phyloP scores from a whole-genome alignment of 805 yeast genomes.

The Kuraishia borneana region DNA sequence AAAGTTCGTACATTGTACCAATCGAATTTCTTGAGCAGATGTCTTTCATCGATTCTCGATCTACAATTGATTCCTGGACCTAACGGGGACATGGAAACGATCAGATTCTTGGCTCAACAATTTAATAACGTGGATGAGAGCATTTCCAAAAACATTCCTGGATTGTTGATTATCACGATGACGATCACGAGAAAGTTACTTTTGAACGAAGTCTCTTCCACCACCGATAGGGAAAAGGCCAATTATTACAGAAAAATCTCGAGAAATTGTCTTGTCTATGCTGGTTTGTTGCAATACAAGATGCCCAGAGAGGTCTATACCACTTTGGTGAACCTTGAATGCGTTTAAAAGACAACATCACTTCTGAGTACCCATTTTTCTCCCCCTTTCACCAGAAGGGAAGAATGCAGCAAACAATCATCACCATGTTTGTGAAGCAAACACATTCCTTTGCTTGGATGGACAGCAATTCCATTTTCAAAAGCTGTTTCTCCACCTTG shows the following conservation, averaged over 20 bases:
- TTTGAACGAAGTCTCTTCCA: slow-evolving; percentile 28
- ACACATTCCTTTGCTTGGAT: slow-evolving; percentile 45
- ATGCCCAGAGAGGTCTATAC: slow-evolving; percentile 84
- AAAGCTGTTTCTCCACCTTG: slow-evolving; percentile 52
- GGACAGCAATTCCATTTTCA: slow-evolving; percentile 23
- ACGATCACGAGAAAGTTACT: slow-evolving; percentile 54
- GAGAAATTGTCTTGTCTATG: slow-evolving; percentile 84
- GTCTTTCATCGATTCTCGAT: slow-evolving; percentile 42
- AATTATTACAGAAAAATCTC: slow-evolving; percentile 51
- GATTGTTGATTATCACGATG: slow-evolving; percentile 72
- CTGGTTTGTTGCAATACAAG: slow-evolving; percentile 88
- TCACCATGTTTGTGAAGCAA: slow-evolving; percentile 57
- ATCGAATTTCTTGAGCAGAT: slow-evolving; percentile 45
- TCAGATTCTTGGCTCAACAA: slow-evolving; percentile 62
- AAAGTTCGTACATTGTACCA: slow-evolving; percentile 52
- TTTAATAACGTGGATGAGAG: slow-evolving; percentile 54
- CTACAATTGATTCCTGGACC: slow-evolving; percentile 59
- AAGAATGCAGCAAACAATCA: slow-evolving; percentile 53
- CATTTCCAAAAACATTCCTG: slow-evolving; percentile 71
- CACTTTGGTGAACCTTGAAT: slow-evolving; percentile 53
- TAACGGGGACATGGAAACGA: slow-evolving; percentile 38
- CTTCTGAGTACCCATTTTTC: slow-evolving; percentile 55
- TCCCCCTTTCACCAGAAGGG: slow-evolving; percentile 36
- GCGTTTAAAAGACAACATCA: slow-evolving; percentile 27
- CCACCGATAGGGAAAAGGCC: slow-evolving; percentile 41